Conservation (phyloP, 768 basidiomycete genomes). For the Naganishia friedmannii region DNA sequence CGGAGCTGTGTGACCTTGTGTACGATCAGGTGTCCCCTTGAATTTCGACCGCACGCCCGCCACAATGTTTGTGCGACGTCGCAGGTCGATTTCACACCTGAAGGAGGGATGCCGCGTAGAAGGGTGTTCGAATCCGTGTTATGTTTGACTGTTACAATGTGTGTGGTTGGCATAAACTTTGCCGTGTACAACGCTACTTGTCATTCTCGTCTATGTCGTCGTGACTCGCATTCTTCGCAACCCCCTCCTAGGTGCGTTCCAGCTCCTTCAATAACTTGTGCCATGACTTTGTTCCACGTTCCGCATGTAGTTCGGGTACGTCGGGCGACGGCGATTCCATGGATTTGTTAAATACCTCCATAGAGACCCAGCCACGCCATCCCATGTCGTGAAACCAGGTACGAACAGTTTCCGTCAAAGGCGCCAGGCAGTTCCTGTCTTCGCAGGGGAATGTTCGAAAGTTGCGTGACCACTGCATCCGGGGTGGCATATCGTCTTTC, state of each 20-base stretch:
- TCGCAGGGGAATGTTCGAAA: constrained; percentile 55
- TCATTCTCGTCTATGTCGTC: neutral
- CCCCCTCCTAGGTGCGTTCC: neutral
- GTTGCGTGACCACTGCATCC: constrained; percentile 55
- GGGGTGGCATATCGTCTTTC: constrained; percentile 37
- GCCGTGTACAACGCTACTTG: constrained; percentile 3
- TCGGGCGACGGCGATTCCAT: constrained; percentile 5
- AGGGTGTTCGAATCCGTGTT: neutral
- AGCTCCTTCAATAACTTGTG: constrained; percentile 17
- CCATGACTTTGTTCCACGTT: constrained; percentile 20
- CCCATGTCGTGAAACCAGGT: constrained; percentile 49
- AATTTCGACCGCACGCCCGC: too few species aligned
- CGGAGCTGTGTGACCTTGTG: too few species aligned
- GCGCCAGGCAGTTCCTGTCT: constrained; percentile 49
- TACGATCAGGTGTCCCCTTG: too few species aligned
- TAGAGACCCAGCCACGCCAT: constrained; percentile 52
- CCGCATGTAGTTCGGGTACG: constrained; percentile 3
- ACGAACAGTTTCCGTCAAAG: constrained; percentile 51
- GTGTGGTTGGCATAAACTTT: constrained; percentile 5
- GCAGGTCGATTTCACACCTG: too few species aligned
- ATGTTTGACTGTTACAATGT: neutral
- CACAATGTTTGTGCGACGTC: too few species aligned
- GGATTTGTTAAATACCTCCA: constrained; percentile 54
- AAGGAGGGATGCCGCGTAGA: too few species aligned
- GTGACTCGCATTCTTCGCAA: neutral